Evolutionary conservation across 2,329 filamentous ascomycete genomes (phyloP).

Genomic region (Berkeleyomyces basicola): DNA sequence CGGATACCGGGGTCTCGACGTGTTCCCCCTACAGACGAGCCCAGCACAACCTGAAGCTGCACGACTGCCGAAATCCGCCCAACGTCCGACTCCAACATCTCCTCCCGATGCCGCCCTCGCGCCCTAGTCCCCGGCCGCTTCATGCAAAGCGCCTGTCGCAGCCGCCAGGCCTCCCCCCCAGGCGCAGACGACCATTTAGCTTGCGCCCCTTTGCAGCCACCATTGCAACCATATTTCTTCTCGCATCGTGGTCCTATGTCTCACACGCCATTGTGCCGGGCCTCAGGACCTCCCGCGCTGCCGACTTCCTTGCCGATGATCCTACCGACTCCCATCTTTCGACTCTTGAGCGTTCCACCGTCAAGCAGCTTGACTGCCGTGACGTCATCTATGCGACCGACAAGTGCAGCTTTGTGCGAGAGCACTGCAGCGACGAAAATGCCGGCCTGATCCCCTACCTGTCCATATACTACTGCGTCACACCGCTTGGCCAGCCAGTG

Average conservation of each 20-base stretch:
- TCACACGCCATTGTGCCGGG: background rate
- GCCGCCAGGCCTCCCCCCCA: background rate
- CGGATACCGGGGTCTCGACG: background rate
- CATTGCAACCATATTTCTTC: conserved; percentile 1
- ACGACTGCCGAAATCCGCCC: too few species aligned
- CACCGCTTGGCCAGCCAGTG: conserved; percentile 50
- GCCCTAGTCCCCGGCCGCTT: background rate
- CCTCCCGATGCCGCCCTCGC: background rate
- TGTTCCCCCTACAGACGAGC: background rate
- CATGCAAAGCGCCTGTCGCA: background rate
- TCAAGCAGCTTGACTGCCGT: conserved; percentile 41
- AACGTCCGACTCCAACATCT: background rate
- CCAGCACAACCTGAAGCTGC: background rate
- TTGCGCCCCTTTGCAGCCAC: conserved; percentile 7
- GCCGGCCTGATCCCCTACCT: conserved; percentile 82
- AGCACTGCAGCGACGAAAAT: conserved; percentile 76
- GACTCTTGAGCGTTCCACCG: background rate
- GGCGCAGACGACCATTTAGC: background rate
- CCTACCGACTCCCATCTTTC: background rate
- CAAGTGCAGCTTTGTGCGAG: conserved; percentile 71
- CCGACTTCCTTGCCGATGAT: background rate
- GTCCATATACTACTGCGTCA: conserved; percentile 72
- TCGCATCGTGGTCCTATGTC: conserved; percentile 5
- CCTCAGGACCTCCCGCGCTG: background rate
- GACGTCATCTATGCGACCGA: conserved; percentile 61